Conservation (phyloP, 169 alveolate species). For the Miamiensis avidus region DNA sequence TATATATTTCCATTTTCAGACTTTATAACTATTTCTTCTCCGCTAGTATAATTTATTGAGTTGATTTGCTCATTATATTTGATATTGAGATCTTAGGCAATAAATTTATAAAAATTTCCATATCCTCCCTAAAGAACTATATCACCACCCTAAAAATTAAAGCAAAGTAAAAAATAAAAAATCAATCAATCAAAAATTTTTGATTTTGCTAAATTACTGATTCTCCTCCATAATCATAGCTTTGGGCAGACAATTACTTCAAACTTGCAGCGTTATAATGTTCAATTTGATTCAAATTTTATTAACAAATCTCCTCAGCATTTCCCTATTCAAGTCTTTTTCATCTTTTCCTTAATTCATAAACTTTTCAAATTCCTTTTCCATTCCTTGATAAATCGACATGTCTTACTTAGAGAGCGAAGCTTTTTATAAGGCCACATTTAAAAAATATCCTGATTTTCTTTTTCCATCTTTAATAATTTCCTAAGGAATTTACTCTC, state of each 20-base stretch:
- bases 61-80: no score
- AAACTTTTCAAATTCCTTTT: neutral
- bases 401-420: neutral
- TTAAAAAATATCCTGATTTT: neutral
- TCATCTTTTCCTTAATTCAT: neutral
- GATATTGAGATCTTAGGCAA: neutral
- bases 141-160: neutral
- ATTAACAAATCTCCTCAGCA: neutral
- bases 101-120: neutral
- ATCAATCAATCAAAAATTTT: no score
- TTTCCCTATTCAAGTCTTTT: no score
- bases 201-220: neutral
- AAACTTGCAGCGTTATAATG: neutral
- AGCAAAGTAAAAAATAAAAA: no score
- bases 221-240: neutral
- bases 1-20: neutral
- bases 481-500: no score
- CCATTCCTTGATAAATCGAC: neutral
- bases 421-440: no score
- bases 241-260: neutral
- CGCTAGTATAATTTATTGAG: neutral
- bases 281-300: neutral
- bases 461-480: no score
- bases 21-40: neutral
- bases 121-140: neutral